These are phyloP conservation scores for Blastobotrys muscicola DNA, from an alignment of 805 yeast species.

Conservation along the genomic window DNA sequence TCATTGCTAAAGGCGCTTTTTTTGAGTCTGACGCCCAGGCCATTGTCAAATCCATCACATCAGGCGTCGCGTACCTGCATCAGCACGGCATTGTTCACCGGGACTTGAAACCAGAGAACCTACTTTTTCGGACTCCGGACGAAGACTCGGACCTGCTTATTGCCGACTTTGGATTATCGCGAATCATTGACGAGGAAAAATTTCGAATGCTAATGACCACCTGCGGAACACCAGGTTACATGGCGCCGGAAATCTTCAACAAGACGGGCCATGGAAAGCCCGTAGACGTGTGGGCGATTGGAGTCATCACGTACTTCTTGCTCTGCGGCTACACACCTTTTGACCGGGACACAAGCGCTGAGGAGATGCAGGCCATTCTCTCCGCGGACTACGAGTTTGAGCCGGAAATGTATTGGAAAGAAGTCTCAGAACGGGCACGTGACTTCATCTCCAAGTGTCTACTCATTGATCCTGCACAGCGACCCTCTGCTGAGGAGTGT, in stretches of 20 bases:
- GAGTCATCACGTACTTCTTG: constrained; percentile 62
- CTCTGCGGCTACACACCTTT: constrained; percentile 70
- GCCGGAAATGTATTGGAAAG: constrained; percentile 49
- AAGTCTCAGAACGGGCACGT: constrained; percentile 43
- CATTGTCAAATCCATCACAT: constrained; percentile 40
- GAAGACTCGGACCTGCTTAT: constrained; percentile 35
- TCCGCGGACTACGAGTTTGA: constrained; percentile 51
- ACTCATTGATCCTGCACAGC: constrained; percentile 32
- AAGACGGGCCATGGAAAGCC: constrained; percentile 46
- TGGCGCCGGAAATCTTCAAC: constrained; percentile 61
- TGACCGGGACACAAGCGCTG: constrained; percentile 61
- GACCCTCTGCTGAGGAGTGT: constrained; percentile 40
- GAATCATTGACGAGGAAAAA: constrained; percentile 34
- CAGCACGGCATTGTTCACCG: constrained; percentile 54
- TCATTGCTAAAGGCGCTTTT: constrained; percentile 38
- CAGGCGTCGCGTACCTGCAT: constrained; percentile 53
- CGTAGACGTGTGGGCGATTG: constrained; percentile 71
- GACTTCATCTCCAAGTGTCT: constrained; percentile 52
- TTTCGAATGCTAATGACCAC: constrained; percentile 35
- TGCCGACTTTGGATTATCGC: constrained; percentile 60
- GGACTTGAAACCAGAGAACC: constrained; percentile 65
- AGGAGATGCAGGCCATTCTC: constrained; percentile 55
- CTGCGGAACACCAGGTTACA: constrained; percentile 64
- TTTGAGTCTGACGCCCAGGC: constrained; percentile 41
- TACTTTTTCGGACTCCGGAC: constrained; percentile 39